A percentile compares a stretch with the other conserved stretches of the same genome.
Conservation (phyloP, 2,329 filamentous ascomycete genomes). For the Botrytis cinerea region DNA sequence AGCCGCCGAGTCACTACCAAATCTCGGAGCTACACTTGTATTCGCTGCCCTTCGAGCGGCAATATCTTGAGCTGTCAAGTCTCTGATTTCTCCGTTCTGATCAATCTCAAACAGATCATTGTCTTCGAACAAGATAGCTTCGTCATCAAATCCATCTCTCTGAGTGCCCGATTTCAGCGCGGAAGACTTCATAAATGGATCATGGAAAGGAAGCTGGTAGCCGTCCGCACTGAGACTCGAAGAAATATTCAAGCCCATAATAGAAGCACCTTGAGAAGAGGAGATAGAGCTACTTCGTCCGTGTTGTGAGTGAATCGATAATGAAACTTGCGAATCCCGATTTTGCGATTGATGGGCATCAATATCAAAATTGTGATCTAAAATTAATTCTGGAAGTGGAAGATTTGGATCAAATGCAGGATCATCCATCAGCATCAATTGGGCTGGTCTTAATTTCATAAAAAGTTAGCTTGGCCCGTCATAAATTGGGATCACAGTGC, state of each 20-base stretch:
- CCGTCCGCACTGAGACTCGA: slow-evolving; percentile 47
- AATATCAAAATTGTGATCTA: slow-evolving; percentile 49
- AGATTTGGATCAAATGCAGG: slow-evolving; percentile 74
- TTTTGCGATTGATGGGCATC: slow-evolving; percentile 31
- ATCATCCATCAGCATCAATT: slow-evolving; percentile 79
- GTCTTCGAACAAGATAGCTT: slow-evolving; percentile 38
- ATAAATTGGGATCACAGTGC: background rate
- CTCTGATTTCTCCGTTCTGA: slow-evolving; percentile 59
- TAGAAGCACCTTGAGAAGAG: slow-evolving; percentile 28
- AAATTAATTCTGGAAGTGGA: slow-evolving; percentile 59
- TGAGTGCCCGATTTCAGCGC: slow-evolving; percentile 39
- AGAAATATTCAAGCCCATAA: slow-evolving; percentile 51
- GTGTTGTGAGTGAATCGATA: slow-evolving; percentile 39
- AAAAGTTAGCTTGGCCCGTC: slow-evolving; percentile 22
- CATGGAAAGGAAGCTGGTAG: slow-evolving; percentile 37
- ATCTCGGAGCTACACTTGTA: slow-evolving; percentile 16
- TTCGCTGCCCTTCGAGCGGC: slow-evolving; percentile 30
- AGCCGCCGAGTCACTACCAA: slow-evolving; percentile 42
- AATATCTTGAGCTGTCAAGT: slow-evolving; percentile 43
- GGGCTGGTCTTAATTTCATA: slow-evolving; percentile 59
- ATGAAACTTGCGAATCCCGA: slow-evolving; percentile 39
- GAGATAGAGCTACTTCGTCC: slow-evolving; percentile 30
- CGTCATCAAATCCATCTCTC: slow-evolving; percentile 41
- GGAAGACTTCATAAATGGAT: slow-evolving; percentile 41
- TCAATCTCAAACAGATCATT: slow-evolving; percentile 57